Evolutionary conservation across 306 rosid species (phyloP), one percentile per base, ranked within the genome.

Genomic region (Hylodesmum podocarpum): DNA sequence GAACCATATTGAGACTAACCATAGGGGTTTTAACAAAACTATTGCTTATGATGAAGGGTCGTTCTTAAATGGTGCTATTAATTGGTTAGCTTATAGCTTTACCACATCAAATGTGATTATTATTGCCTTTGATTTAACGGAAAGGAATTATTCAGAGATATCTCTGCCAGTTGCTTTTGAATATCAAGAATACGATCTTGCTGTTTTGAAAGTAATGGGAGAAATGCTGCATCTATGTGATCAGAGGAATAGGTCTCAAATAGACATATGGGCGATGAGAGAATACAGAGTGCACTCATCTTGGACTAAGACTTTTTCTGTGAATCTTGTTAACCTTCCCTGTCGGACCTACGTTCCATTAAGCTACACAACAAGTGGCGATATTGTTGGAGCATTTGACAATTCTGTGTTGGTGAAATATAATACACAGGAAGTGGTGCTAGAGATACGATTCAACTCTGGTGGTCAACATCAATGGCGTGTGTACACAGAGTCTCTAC

Each of bases 401-500:
- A 47, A 34, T 44, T 1, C 6, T 44, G 50, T 0, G 1, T 14
- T 44, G 50, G 7, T 3, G 4, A 44, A 44, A 44, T 44, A 7
- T 14, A 44, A 44, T 44, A 8, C 4, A 0, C 2, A 41, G 47
- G 47, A 18, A 4, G 6, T 4, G 50, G 18, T 44, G 50, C 18
- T 4, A 44, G 50, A 44, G 50, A 21, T 65, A 8, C 34, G 3
- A 0, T 1, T 24, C 1, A 59, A 65, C 3, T 8, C 0, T 16
- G 8, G 44, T 8, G 28, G 28, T 49, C 36, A 6, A 4, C 2
- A 18, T 29, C 40, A 4, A 12, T 64, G 0, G 1, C 4, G n/a
- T 15, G 72, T 51, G 72, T 82, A 78, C 67, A 66, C 15, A 4
- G 83, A 78, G 50, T 55, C 72, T 66, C 72, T 83, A 2, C 68